Percentiles rank a stretch among this genome's conserved stretches.
phyloP scores from a whole-genome alignment of 2,329 filamentous ascomycete genomes.

The Chalaropsis thielavioides region DNA sequence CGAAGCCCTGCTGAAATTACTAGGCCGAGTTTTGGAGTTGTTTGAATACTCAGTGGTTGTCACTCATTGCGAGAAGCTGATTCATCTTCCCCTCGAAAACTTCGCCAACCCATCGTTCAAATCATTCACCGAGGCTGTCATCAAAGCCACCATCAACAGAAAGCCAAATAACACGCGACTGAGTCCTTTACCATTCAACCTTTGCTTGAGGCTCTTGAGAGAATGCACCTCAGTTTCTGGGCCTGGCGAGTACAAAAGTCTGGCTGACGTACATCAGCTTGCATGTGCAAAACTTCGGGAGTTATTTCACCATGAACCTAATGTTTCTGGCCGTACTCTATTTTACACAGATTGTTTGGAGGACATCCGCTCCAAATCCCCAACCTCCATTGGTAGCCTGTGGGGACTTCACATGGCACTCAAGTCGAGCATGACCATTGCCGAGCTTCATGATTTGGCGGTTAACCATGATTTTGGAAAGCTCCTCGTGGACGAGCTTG shows the following conservation, averaged over 20 bases:
- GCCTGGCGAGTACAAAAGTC: constrained; percentile 37
- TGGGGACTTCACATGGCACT: constrained; percentile 44
- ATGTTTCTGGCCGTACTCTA: constrained; percentile 38
- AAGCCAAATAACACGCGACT: constrained; percentile 26
- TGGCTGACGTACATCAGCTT: constrained; percentile 48
- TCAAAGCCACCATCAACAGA: constrained; percentile 36
- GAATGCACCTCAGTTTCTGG: constrained; percentile 48
- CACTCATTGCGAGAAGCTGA: constrained; percentile 58
- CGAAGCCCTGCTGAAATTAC: constrained; percentile 61
- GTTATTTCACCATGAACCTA: constrained; percentile 43
- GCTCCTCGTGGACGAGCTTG: constrained; percentile 51
- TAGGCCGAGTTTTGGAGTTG: constrained; percentile 34
- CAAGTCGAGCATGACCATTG: constrained; percentile 28
- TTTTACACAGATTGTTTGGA: constrained; percentile 53
- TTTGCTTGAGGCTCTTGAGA: constrained; percentile 52
- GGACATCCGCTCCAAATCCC: constrained; percentile 45
- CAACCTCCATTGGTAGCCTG: constrained; percentile 35
- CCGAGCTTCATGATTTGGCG: constrained; percentile 43
- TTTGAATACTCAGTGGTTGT: constrained; percentile 37
- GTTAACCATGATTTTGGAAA: constrained; percentile 46
- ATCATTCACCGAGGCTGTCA: constrained; percentile 43
- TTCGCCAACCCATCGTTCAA: constrained; percentile 46
- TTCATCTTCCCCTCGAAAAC: constrained; percentile 44
- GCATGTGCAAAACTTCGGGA: constrained; percentile 46
- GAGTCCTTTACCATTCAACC: constrained; percentile 33